Conservation (phyloP, 306 rosid genomes). For the Fagus sylvatica region DNA sequence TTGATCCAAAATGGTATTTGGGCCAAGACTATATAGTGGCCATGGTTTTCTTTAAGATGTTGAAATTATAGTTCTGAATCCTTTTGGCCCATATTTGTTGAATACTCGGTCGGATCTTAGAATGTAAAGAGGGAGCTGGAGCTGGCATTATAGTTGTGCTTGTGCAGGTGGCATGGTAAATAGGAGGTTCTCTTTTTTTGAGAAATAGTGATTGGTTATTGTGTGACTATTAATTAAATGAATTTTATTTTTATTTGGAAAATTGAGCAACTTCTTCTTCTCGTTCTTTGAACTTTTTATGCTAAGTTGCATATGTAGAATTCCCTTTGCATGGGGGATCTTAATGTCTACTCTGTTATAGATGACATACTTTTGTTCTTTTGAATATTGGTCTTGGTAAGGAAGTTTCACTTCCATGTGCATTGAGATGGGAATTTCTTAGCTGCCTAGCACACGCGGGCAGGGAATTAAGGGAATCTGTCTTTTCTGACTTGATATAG, state of each 20-base stretch:
- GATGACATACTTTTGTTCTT: no score
- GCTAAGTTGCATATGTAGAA: conserved; percentile 18
- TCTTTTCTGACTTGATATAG: no score
- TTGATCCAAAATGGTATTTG: not conserved
- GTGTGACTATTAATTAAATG: not conserved
- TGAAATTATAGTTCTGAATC: not conserved
- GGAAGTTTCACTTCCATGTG: no score
- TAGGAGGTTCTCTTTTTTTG: not conserved
- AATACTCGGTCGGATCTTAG: not conserved
- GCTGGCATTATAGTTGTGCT: not conserved
- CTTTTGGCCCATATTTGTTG: not conserved
- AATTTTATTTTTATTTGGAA: not conserved
- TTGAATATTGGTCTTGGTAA: no score
- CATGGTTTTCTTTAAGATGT: not conserved
- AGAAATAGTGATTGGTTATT: not conserved
- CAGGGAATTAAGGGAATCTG: no score
- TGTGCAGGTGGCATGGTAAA: not conserved
- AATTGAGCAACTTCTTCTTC: conserved; percentile 9
- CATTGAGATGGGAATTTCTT: no score
- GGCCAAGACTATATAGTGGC: not conserved
- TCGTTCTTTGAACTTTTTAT: not conserved
- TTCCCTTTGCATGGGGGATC: no score
- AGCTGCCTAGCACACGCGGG: no score
- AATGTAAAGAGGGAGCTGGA: not conserved
- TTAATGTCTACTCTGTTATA: not conserved